Evolutionary conservation across 352 stramenopile species (phyloP), one percentile per base, ranked within the genome.

Genomic region (Peronospora belbahrii): DNA sequence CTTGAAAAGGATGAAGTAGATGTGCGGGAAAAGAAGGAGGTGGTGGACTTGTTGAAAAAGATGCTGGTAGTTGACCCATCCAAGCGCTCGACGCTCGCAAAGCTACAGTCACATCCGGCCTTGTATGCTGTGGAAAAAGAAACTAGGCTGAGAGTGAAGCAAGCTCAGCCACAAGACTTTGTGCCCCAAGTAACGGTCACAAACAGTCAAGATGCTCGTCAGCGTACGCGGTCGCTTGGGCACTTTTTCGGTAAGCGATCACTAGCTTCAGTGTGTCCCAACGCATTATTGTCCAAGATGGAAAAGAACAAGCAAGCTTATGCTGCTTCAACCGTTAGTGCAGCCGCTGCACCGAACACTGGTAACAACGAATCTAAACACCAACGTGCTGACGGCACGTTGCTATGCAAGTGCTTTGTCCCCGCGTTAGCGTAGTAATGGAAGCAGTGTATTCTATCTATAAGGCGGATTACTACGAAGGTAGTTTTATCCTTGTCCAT

Each of bases 1-100:
- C 39, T 90, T 14, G 76, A 78, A 42, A 80, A 79, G 40, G 65
- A 71, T 18, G 69, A 85, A 20, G 76, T 85, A 20, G 70, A 85
- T 24, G 64, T 62, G 19, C 24, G 48, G 0, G 57, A 41, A 15
- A 62, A 70, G 42, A 38, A 75, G 17, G 42, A 60, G 36, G 34
- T 83, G 15, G 59, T 78, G 18, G 62, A 85, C 45, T 30, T 88
- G 9, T 55, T 90, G 20, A 56, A 43, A 18, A 66, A 78, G 27
- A 32, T 90, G 48, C 59, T 90, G 6, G 49, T 64, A 0, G 58
- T 88, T 8, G 65, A 90, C 32, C 58, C 78, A 1, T 19, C 42
- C 2, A 48, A 70, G 32, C 74, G 77, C 2, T 52, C 70, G 11
- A 65, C 61, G 22, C 59, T 80, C 5, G 46, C 55, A 27, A 51